Conservation (phyloP, 345 rosid genomes). For the Aquilaria yunnanensis region DNA sequence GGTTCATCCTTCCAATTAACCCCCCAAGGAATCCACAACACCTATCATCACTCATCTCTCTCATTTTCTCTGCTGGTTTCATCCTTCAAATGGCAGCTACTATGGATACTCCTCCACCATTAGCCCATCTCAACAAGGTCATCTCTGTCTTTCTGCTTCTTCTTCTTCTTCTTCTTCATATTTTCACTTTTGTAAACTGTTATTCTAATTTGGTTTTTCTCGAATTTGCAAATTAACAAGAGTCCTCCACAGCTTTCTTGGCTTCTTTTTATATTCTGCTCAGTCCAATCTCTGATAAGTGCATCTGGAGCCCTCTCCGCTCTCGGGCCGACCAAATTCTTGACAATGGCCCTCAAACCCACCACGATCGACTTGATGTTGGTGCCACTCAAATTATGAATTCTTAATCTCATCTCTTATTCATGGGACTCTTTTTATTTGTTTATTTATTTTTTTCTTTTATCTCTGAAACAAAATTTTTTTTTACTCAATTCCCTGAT, state of each 20-base stretch:
- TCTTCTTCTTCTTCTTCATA: too few relatives aligned
- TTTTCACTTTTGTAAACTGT: too few relatives aligned
- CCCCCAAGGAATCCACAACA: too few relatives aligned
- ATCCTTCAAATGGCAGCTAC: neutral
- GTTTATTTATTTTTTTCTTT: too few relatives aligned
- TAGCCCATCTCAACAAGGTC: conserved; percentile 49
- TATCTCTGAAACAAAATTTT: too few relatives aligned
- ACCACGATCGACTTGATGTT: too few relatives aligned
- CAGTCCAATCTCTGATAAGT: conserved; percentile 31
- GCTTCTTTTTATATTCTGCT: conserved; percentile 15
- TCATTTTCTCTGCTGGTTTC: neutral
- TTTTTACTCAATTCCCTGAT: too few relatives aligned
- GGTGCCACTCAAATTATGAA: too few relatives aligned
- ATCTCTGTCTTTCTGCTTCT: too few relatives aligned
- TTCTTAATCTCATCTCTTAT: too few relatives aligned
- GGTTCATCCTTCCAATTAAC: too few relatives aligned
- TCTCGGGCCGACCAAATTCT: conserved; percentile 29
- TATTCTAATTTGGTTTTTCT: neutral
- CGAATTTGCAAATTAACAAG: conserved; percentile 6
- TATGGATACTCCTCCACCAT: conserved; percentile 29
- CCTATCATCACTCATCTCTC: neutral
- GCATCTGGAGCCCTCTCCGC: conserved; percentile 30
- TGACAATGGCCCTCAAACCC: conserved; percentile 14
- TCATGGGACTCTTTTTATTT: too few relatives aligned
- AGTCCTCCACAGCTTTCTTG: conserved; percentile 15